Evolutionary conservation across 768 basidiomycete species (phyloP).

Genomic region (Tricholomella constricta): DNA sequence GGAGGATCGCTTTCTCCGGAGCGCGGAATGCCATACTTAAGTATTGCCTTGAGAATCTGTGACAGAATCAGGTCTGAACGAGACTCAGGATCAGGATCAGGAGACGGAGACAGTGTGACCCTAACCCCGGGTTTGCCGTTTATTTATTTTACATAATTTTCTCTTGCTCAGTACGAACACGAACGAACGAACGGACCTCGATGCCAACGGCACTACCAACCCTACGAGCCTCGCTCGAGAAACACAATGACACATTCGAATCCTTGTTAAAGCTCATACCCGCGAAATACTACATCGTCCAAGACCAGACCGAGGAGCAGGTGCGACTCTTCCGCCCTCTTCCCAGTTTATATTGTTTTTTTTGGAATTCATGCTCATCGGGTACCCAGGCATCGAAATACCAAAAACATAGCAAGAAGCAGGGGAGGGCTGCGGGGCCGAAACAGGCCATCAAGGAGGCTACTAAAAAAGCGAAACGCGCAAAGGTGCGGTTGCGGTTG

Average conservation of each 20-base stretch:
- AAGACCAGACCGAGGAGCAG: conserved; percentile 67
- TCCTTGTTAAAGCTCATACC: conserved; percentile 84
- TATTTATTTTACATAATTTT: neutral
- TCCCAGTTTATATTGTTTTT: neutral
- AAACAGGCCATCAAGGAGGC: conserved; percentile 90
- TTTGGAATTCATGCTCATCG: too few relatives aligned
- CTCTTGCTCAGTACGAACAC: too few relatives aligned
- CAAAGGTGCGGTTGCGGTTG: conserved; percentile 66
- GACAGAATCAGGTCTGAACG: too few relatives aligned
- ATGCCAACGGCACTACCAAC: conserved; percentile 53
- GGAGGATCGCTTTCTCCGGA: conserved; percentile 76
- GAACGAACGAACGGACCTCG: too few relatives aligned
- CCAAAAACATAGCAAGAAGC: conserved; percentile 87
- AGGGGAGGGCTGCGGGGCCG: conserved; percentile 72
- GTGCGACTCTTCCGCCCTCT: conserved; percentile 34
- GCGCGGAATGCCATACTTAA: conserved; percentile 40
- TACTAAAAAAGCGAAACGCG: conserved; percentile 83
- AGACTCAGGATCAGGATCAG: neutral
- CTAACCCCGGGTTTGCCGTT: too few relatives aligned
- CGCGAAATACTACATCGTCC: conserved; percentile 81
- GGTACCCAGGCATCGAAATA: conserved; percentile 62
- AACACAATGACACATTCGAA: conserved; percentile 87
- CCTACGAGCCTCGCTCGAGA: conserved; percentile 68
- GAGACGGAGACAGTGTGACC: neutral
- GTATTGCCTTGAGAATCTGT: too few relatives aligned